Base-by-base conservation (phyloP, 139 green algal genomes). In the Chlamydomonas asymmetrica region DNA sequence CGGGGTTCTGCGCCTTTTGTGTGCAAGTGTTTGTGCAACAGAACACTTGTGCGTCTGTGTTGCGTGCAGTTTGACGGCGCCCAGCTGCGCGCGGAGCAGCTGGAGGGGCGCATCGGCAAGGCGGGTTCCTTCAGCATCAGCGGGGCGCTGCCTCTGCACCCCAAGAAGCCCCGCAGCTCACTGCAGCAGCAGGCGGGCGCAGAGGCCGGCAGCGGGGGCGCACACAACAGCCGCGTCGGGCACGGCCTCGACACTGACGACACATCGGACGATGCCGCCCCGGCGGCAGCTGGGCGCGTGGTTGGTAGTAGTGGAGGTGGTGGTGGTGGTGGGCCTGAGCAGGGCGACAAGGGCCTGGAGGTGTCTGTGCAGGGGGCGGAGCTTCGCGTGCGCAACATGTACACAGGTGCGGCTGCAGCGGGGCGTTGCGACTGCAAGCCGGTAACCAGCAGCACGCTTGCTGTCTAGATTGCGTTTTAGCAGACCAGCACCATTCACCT, bases 21-120 rank as follows among this genome's bases (percentile, higher is more conserved):
- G 40, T 66, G 29, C 31, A 41, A 40, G 60, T 66, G 39, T 39
- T 61, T 66, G 43, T 13, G 76, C 35, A 69, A 71, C 20, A 43
- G 65, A 10, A 54, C 59, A 54, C 59, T 32, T 31, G 59, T 65
- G 23, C 32, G 59, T 65, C 59, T 27, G 10, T 65, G 23, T 38
- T 45, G 29, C 66, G 63, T 92, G 52, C 71, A 83, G 78, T 83
- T 83, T 72, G 78, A 83, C 34, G 78, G 78, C 35, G 23, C 22
- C 35, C 49, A 59, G 27, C 76, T 88, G 56, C 40, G 59, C 18
- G 84, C 93, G 4, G 78, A 92, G 34, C 45, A 66, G 3, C 45
- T 97, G 54, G 91, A 96, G n/a, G 93, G 87, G 2, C 72, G 82
- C 2, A 79, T 92, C 10, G 93, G 94, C 35, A 81, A 82, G 49